Conservation (phyloP, 371 early-diverging fungal genomes). For the Haplosporangium sp. region DNA sequence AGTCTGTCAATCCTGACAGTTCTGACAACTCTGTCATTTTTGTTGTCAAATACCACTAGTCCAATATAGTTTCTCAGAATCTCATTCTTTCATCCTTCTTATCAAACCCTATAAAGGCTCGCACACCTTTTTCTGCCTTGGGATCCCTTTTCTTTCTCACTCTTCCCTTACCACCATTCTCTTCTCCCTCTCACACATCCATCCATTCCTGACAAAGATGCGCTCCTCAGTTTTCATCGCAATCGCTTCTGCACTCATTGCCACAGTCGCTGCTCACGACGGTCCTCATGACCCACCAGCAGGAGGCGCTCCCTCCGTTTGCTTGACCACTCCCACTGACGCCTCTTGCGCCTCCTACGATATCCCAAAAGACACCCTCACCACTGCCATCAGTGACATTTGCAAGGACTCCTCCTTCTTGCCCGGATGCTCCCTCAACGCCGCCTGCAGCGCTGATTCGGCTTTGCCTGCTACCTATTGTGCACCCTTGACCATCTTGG, state of each 20-base stretch:
- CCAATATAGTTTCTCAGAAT: no score
- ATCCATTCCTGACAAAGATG: slow-evolving; percentile 21
- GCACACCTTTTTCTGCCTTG: no score
- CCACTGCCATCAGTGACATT: slow-evolving; percentile 34
- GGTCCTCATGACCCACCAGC: slow-evolving; percentile 32
- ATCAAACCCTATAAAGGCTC: no score
- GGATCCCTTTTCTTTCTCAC: slow-evolving; percentile 1
- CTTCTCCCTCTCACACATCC: slow-evolving; percentile 1
- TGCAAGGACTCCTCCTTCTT: slow-evolving; percentile 45
- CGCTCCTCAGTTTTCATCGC: slow-evolving; percentile 39
- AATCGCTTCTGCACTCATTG: slow-evolving; percentile 28
- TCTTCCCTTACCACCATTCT: slow-evolving; percentile 10
- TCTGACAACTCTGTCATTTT: no score
- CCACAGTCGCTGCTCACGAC: slow-evolving; percentile 36
- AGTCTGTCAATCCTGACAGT: no score
- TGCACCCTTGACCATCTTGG: slow-evolving; percentile 44
- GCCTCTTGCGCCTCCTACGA: slow-evolving; percentile 39
- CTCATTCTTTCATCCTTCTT: no score
- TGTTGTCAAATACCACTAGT: no score
- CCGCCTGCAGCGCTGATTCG: slow-evolving; percentile 43
- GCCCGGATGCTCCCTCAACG: slow-evolving; percentile 54
- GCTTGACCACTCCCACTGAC: slow-evolving; percentile 48
- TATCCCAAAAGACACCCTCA: slow-evolving; percentile 29
- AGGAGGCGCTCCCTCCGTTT: slow-evolving; percentile 28
- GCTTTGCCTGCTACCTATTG: slow-evolving; percentile 33